Evolutionary conservation across 768 basidiomycete genomes (phyloP), one percentile per base, ranked within the genome.

Genomic region (Tephrocybe sp.): DNA sequence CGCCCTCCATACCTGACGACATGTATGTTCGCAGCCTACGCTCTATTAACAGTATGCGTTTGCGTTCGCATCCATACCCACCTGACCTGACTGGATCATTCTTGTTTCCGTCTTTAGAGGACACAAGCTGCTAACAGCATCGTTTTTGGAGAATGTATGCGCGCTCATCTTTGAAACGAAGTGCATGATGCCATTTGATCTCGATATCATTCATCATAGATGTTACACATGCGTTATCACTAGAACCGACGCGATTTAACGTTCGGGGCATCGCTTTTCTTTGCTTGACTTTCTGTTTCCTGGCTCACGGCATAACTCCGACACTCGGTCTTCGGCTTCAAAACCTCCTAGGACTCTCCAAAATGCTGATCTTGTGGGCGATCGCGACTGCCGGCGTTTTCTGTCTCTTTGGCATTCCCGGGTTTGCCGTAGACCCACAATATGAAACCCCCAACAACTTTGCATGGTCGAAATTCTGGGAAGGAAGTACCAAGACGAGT

Each of bases 121-220:
- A 76, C 75, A 42, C 68, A 80, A 16, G 74, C 82, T 0, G 79
- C 80, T 2, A 79, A 76, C 45, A 76, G 76, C 48, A 70, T 84
- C 21, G 83, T 84, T 4, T 86, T 86, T 51, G 84, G 83, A 24
- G 84, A 86, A 81, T 89, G 86, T 83, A 57, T 23, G 71, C 56
- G 8, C 15, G n/a, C n/a, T n/a, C n/a, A n/a, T n/a, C n/a, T n/a
- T n/a, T n/a, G n/a, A n/a, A n/a, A n/a, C n/a, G n/a, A n/a, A n/a
- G n/a, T n/a, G n/a, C n/a, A n/a, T n/a, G n/a, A n/a, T n/a, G n/a
- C n/a, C n/a, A n/a, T n/a, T n/a, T n/a, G n/a, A n/a, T n/a, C n/a
- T n/a, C n/a, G 8, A 12, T 25, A 11, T 16, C 27, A 29, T 29
- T 5, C 6, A 29, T 24, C 27, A 0, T 38, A 87, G 86, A 88